A percentile compares a stretch with the other conserved stretches of the same genome.
These are phyloP conservation scores for Microsporum canis DNA, from an alignment of 2,329 filamentous ascomycete genomes.

Conservation along the genomic window DNA sequence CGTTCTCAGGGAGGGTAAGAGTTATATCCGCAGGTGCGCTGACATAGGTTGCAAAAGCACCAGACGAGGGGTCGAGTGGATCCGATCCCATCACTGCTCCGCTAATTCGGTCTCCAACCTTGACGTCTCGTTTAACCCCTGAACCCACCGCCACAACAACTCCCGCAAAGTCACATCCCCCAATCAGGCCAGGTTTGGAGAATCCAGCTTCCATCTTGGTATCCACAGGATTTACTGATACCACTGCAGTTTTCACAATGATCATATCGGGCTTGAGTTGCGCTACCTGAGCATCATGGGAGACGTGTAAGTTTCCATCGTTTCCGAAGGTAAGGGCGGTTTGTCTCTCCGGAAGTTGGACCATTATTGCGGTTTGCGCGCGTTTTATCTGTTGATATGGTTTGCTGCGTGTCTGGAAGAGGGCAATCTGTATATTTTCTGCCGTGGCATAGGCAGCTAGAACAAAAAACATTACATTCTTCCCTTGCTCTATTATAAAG, in stretches of 20 bases:
- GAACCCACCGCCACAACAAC: conserved; percentile 9
- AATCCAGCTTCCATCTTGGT: conserved; percentile 18
- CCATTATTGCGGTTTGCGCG: neutral
- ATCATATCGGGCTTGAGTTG: conserved; percentile 5
- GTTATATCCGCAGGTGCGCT: conserved; percentile 21
- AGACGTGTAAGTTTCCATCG: neutral
- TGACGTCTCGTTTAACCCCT: neutral
- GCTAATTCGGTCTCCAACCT: conserved; percentile 26
- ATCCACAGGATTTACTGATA: conserved; percentile 20
- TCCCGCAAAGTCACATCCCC: conserved; percentile 14
- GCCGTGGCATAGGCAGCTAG: neutral
- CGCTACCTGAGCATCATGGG: neutral
- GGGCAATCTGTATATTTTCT: neutral
- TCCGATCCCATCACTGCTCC: conserved; percentile 27
- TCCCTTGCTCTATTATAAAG: neutral
- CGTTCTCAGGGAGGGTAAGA: conserved; percentile 22
- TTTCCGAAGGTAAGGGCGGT: neutral
- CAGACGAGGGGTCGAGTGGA: conserved; percentile 18
- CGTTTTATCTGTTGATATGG: neutral
- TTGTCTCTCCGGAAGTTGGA: neutral
- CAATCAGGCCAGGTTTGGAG: conserved; percentile 10
- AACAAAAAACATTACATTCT: neutral
- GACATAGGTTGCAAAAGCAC: conserved; percentile 30
- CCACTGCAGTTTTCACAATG: conserved; percentile 14
- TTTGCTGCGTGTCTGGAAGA: neutral